Base-by-base conservation (phyloP, 805 yeast species). In the Candida quercuum region DNA sequence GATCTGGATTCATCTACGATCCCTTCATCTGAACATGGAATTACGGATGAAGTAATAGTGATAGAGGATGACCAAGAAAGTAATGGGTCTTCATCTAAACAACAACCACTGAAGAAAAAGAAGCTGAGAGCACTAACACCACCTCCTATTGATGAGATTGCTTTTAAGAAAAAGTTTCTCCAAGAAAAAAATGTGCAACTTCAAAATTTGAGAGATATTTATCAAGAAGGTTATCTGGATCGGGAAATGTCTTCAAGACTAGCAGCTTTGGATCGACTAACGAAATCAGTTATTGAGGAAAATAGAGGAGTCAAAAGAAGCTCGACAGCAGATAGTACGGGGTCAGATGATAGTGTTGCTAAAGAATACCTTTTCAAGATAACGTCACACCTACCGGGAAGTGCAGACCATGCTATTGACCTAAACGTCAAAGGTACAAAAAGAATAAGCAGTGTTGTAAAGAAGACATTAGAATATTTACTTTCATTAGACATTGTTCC, bases 361-460 rank as follows among this genome's bases (percentile, higher is more conserved):
- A 40, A 46, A 27, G 10, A 17, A 1, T 53, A 48, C 23, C n/a
- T 19, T 5, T 17, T 53, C 3, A 38, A 39, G 6, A 29, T 53
- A 3, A 36, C 39, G 0, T 51, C 56, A 2, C 38, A 20, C 31
- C 10, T 53, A n/a, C 52, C 58, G 2, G 58, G 54, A 16, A 41
- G 42, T 29, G 40, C 33, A 10, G 34, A 25, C 14, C 20, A 22
- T 9, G 24, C 36, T 1, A n/a, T 45, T 5, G 38, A 40, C 9
- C 16, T 53, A n/a, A 22, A 26, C 5, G 40, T 48, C 12, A 45
- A 45, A 28, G 55, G 55, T 6, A 32, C 23, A 8, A 53, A 50
- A 32, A 47, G 33, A 19, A 41, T 51, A 12, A 39, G 40, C 12
- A 20, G 32, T 9, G 37, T 52, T 7, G 25, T 49, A 2, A 15